Conservation (phyloP, 2,329 filamentous ascomycete genomes). For the Penicillium sp. region DNA sequence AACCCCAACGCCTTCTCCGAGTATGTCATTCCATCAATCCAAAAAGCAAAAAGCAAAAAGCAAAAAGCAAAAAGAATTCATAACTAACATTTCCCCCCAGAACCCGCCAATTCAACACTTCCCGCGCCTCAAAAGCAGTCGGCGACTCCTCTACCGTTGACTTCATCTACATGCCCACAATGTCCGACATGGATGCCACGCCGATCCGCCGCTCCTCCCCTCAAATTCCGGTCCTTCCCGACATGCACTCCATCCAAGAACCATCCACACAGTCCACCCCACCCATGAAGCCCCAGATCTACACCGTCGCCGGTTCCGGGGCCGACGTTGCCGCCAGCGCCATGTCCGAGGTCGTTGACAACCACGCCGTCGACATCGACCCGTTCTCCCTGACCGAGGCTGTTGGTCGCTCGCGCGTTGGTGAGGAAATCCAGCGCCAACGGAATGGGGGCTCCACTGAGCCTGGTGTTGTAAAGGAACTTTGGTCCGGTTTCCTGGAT, state of each 20-base stretch:
- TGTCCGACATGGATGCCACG: slow-evolving; percentile 48
- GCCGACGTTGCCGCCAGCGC: slow-evolving; percentile 55
- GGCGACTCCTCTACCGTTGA: slow-evolving; percentile 66
- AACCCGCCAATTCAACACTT: slow-evolving; percentile 65
- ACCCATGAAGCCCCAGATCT: slow-evolving; percentile 62
- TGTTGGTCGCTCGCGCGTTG: slow-evolving; percentile 46
- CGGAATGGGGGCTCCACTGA: slow-evolving; percentile 35
- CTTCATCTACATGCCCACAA: slow-evolving; percentile 64
- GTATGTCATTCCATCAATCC: slow-evolving; percentile 31
- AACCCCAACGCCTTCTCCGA: slow-evolving; percentile 45
- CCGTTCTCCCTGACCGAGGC: slow-evolving; percentile 60
- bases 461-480: slow-evolving; percentile 36
- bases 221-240: slow-evolving; percentile 57
- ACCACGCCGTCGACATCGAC: slow-evolving; percentile 59
- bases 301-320: slow-evolving; percentile 51
- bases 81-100: slow-evolving; percentile 43
- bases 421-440: slow-evolving; percentile 40
- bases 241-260: slow-evolving; percentile 38
- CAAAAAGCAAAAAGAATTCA: background rate
- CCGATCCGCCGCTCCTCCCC: slow-evolving; percentile 39
- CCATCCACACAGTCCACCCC: slow-evolving; percentile 22
- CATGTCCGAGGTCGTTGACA: slow-evolving; percentile 63
- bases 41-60: no score
- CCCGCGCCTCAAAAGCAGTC: slow-evolving; percentile 59
- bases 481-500: slow-evolving; percentile 43